Base-by-base conservation (phyloP, 768 basidiomycete species). In the Leccinum rimulosum region DNA sequence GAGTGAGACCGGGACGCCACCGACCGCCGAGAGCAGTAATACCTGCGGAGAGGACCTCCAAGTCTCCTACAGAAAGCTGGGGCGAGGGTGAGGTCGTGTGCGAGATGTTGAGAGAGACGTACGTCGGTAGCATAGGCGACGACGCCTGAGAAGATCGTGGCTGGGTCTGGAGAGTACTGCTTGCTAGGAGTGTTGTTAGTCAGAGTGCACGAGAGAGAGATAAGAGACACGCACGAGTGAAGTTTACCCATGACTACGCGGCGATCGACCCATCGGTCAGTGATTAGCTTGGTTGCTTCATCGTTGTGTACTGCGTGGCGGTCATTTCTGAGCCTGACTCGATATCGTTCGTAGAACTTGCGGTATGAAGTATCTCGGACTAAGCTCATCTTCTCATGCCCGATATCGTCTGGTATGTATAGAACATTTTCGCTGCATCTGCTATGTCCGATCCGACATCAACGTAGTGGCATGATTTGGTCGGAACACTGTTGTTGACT, bases 121-220 rank as follows among this genome's bases (percentile, higher is more conserved):
- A 91, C 87, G 60, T 88, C 86, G 14, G 84, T 79, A 3, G 85
- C 84, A 66, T 86, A 87, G 0, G 86, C 89, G 9, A 89, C 82
- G 19, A 95, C 78, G 2, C 91, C 91, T 9, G 93, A 95, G 74
- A 96, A 95, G 51, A 94, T 80, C 79, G 84, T 83, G 1, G 80
- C 70, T 0, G 90, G 89, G 69, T 93, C 86, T 3, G 91, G 78
- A 2, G 93, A 95, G 75, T 86, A 95, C 27, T 80, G 71, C 9
- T 84, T 68, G 25, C 84, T 86, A 40, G 38, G 30, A 6, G n/a
- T 22, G 60, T 38, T 33, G 59, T 25, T 48, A 31, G 64, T 58
- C 17, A 55, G 54, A 10, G 40, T 47, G 3, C 19, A 57, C 28
- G 19, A 22, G 14, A 43, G 30, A 45, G 38, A 61, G 15, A 38